These are phyloP conservation scores for Podaxis sp. DNA, from an alignment of 768 basidiomycete genomes.

Conservation along the genomic window DNA sequence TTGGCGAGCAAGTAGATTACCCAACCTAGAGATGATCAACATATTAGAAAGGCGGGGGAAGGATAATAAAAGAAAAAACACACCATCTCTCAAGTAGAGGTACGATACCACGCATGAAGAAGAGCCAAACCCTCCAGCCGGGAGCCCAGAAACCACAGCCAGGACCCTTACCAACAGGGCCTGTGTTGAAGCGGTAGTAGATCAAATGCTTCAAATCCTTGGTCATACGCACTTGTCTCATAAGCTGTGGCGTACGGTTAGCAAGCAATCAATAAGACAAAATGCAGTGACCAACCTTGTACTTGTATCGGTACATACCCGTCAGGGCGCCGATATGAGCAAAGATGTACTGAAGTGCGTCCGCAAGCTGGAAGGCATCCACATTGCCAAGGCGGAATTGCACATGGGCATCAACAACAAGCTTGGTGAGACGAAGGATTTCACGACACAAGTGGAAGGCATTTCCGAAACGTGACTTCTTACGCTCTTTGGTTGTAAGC, in stretches of 20 bases:
- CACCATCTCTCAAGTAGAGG: conserved; percentile 95
- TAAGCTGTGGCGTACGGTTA: conserved; percentile 52
- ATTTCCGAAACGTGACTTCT: conserved; percentile 99
- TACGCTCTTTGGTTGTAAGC: conserved; percentile 97
- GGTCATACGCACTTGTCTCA: conserved; percentile 99
- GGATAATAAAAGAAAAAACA: conserved; percentile 17
- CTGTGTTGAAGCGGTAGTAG: conserved; percentile 99
- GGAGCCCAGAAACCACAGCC: conserved; percentile 99
- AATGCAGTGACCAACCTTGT: conserved; percentile 62
- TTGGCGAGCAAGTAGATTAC: conserved; percentile 95
- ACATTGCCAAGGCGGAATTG: conserved; percentile 98
- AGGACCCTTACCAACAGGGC: conserved; percentile 98
- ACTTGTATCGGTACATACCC: conserved; percentile 99
- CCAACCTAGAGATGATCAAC: conserved; percentile 50
- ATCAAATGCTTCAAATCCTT: conserved; percentile 99
- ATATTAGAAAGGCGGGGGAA: background rate
- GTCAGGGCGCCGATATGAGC: conserved; percentile 96
- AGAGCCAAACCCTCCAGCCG: conserved; percentile 99
- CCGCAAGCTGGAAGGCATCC: conserved; percentile 98
- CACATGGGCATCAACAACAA: conserved; percentile 98
- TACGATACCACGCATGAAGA: conserved; percentile 99
- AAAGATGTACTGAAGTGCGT: conserved; percentile 97
- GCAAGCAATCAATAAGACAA: conserved; percentile 10
- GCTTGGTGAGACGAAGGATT: conserved; percentile 95
- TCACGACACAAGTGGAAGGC: conserved; percentile 98